Evolutionary conservation across 495 filamentous ascomycete species (phyloP).

Genomic region (Penicillium desertorum): DNA sequence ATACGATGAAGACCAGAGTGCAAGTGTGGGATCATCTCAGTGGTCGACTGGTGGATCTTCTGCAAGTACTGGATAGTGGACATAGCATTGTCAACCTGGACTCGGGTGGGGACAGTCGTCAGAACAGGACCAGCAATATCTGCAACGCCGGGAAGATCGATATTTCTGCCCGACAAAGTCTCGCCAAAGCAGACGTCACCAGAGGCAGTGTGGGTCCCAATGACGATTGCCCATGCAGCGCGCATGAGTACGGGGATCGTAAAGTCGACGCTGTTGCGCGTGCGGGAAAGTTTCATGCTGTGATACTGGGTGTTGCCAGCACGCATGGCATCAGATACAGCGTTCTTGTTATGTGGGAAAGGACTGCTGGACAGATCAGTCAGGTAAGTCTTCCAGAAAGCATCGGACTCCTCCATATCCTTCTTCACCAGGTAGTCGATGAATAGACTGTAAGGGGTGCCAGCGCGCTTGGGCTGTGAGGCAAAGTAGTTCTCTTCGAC

Average conservation of each 20-base stretch:
- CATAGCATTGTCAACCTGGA: constrained; percentile 41
- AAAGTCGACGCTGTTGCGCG: constrained; percentile 28
- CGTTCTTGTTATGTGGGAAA: constrained; percentile 35
- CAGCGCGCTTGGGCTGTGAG: constrained; percentile 12
- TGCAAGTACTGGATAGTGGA: constrained; percentile 42
- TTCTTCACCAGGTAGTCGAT: constrained; percentile 41
- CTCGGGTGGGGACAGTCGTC: constrained; percentile 50
- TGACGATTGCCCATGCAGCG: constrained; percentile 54
- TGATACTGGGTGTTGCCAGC: constrained; percentile 35
- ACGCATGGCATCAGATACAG: constrained; percentile 26
- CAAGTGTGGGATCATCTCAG: constrained; percentile 52
- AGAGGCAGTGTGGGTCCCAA: constrained; percentile 44
- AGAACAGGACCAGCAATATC: constrained; percentile 55
- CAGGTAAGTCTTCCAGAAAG: constrained; percentile 49
- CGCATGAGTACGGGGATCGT: constrained; percentile 52
- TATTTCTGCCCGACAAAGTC: constrained; percentile 55
- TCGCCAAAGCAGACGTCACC: constrained; percentile 57
- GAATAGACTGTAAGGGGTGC: constrained; percentile 41
- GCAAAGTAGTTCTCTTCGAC: constrained; percentile 50
- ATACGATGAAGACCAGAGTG: constrained; percentile 48
- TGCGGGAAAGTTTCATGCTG: constrained; percentile 26
- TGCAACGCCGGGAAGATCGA: constrained; percentile 47
- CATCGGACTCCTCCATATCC: constrained; percentile 37
- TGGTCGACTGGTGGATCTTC: constrained; percentile 41
- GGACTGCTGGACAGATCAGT: constrained; percentile 24